Evolutionary conservation across 331 rosid species (phyloP), one percentile per base, ranked within the genome.

Genomic region (Phaseolus coccineus): DNA sequence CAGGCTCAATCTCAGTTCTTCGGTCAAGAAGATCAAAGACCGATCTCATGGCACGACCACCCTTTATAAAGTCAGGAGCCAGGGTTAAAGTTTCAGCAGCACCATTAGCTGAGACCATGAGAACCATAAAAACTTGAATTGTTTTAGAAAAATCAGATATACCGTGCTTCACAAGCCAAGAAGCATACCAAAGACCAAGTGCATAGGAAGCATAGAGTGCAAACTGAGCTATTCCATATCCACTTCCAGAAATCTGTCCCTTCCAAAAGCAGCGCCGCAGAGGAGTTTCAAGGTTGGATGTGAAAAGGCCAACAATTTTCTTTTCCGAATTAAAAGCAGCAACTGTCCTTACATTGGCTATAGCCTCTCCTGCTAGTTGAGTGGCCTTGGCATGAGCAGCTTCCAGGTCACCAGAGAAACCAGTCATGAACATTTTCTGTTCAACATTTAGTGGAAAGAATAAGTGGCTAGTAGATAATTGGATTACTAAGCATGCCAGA

Each of bases 171-270:
- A 94, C 98, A 15, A 94, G 98, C 97, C 98, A 94, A 11, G 97
- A 91, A 70, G 98, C 98, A 85, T 94, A 94, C 98, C 98, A 94
- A 81, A 94, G 98, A 73, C 98, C 97, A 10, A 94, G 90, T 71
- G 98, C 94, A 81, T 94, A 94, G 39, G 98, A 92, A 76, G 92
- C 96, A 75, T 92, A 91, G 28, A 90, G 96, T 31, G 94, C 92
- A 84, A 94, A 94, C 88, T 92, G 97, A 83, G 94, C 97, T 73
- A 92, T 85, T 8, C 97, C 98, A 66, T 80, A 94, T 71, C 97
- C 97, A 72, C 93, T 90, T 78, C 97, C 98, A 22, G 97, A 92
- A 79, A 92, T 94, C 58, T 94, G 97, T 30, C 98, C 98, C 86
- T 94, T 94, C 97, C 98, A 92, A 84, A 89, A 94, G 87, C 97